Percentiles rank a stretch among this genome's conserved stretches.
These are phyloP conservation scores for Penicillium capsulatum DNA, from an alignment of 2,329 filamentous ascomycete genomes.

Conservation along the genomic window DNA sequence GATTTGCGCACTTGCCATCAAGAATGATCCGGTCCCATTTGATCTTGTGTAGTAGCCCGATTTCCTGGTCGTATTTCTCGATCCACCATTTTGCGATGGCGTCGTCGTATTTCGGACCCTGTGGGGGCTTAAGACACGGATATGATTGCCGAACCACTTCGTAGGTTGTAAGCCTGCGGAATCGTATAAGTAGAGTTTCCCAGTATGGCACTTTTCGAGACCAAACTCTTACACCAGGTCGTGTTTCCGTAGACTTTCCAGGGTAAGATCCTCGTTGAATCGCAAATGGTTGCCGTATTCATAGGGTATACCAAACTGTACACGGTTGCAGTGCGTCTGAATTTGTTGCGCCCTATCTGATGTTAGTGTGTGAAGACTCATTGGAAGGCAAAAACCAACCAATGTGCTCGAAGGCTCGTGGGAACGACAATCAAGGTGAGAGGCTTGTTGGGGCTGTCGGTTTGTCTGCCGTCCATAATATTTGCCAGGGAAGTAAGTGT, in stretches of 20 bases:
- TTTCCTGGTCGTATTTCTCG: constrained; percentile 19
- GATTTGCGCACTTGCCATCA: constrained; percentile 40
- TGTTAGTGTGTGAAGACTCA: too few species aligned
- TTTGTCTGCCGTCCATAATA: constrained; percentile 33
- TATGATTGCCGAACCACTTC: constrained; percentile 34
- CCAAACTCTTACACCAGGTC: constrained; percentile 31
- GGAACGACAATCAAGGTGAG: constrained; percentile 40
- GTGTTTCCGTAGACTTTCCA: too few species aligned
- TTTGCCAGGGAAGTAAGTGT: constrained; percentile 38
- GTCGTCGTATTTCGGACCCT: constrained; percentile 3
- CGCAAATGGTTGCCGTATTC: too few species aligned
- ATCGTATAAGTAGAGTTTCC: too few species aligned
- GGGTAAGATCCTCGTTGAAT: too few species aligned
- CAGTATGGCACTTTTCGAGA: too few species aligned
- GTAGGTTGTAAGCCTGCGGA: constrained; percentile 37
- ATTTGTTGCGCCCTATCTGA: too few species aligned
- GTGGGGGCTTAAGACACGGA: constrained; percentile 23
- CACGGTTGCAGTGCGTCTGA: too few species aligned
- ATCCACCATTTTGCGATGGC: neutral
- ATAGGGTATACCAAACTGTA: neutral
- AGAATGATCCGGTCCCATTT: constrained; percentile 40
- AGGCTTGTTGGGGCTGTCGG: constrained; percentile 16
- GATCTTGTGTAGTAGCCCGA: constrained; percentile 34
- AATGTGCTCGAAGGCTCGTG: constrained; percentile 32
- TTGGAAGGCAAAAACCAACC: constrained; percentile 27